Percentiles rank a stretch among this genome's conserved stretches.
Conservation (phyloP, 495 filamentous ascomycete genomes). For the Amniculicola lignicola region DNA sequence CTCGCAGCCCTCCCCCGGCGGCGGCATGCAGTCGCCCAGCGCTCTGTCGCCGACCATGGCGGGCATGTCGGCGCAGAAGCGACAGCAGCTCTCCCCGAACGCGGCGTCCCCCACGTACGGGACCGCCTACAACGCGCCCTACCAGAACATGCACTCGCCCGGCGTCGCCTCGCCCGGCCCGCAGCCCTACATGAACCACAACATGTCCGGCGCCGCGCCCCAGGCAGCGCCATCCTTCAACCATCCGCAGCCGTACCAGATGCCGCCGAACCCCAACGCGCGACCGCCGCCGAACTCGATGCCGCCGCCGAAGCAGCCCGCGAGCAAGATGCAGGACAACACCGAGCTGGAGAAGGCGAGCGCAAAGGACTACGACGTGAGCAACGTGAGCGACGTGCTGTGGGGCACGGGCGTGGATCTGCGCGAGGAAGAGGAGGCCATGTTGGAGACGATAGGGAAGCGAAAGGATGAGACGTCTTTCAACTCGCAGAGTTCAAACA, state of each 20-base stretch:
- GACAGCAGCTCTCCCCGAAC: constrained; percentile 65
- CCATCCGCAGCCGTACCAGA: constrained; percentile 35
- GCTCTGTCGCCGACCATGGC: constrained; percentile 31
- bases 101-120: constrained; percentile 50
- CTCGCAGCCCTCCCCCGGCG: constrained; percentile 29
- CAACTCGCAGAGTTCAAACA: constrained; percentile 45
- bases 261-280: constrained; percentile 35
- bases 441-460: constrained; percentile 55
- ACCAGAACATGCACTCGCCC: constrained; percentile 31
- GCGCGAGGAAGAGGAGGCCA: constrained; percentile 71
- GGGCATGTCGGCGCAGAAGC: constrained; percentile 59
- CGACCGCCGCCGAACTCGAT: constrained; percentile 57
- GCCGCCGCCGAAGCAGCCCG: constrained; percentile 75
- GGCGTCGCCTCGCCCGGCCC: no score
- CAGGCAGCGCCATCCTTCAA: constrained; percentile 35
- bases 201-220: constrained; percentile 29
- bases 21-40: constrained; percentile 28
- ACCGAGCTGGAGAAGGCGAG: constrained; percentile 51
- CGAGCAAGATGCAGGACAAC: constrained; percentile 38
- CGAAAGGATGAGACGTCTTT: constrained; percentile 45
- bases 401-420: constrained; percentile 78
- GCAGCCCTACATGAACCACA: constrained; percentile 22
- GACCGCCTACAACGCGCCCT: constrained; percentile 49
- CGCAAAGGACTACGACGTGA: constrained; percentile 53
- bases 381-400: constrained; percentile 73